A percentile compares a stretch with the other conserved stretches of the same genome.
phyloP scores from a whole-genome alignment of 208 protist genomes.

The Leishmania gerbilli region DNA sequence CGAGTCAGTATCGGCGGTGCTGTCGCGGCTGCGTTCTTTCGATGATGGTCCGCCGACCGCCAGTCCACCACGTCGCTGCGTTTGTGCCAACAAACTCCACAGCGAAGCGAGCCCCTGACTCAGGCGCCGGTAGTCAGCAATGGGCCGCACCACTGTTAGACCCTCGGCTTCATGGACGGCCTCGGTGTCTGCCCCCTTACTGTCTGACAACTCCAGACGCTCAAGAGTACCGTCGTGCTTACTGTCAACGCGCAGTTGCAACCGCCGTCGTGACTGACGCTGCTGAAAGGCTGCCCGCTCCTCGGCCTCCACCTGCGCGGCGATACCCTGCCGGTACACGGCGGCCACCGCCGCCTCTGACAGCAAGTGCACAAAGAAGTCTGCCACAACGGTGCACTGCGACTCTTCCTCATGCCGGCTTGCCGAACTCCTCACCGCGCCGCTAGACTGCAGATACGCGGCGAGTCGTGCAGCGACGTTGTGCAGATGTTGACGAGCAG shows the following conservation, averaged over 20 bases:
- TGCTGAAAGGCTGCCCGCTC: slow-evolving; percentile 27
- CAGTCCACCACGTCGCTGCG: background rate
- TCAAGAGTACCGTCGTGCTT: too few relatives aligned
- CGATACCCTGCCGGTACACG: slow-evolving; percentile 42
- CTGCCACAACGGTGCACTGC: slow-evolving; percentile 4
- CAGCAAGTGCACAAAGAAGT: slow-evolving; percentile 28
- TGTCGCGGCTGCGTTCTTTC: slow-evolving; percentile 6
- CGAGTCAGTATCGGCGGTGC: background rate
- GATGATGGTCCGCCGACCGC: background rate
- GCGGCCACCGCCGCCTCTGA: slow-evolving; percentile 56
- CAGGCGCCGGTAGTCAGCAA: slow-evolving; percentile 21
- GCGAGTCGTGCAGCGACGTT: slow-evolving; percentile 14
- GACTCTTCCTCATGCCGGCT: background rate
- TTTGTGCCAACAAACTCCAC: slow-evolving; percentile 7
- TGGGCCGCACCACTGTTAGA: slow-evolving; percentile 13
- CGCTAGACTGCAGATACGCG: slow-evolving; percentile 17
- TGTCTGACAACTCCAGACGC: background rate
- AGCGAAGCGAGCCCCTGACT: slow-evolving; percentile 19
- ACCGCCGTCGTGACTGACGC: slow-evolving; percentile 9
- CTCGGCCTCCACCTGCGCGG: slow-evolving; percentile 28
- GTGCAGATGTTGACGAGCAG: slow-evolving; percentile 14
- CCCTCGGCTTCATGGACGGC: background rate
- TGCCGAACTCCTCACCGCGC: background rate
- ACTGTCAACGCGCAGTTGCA: slow-evolving; percentile 9
- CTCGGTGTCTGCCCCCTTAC: background rate